Conservation (phyloP, 768 basidiomycete species). For the Saitozyma podzolica region DNA sequence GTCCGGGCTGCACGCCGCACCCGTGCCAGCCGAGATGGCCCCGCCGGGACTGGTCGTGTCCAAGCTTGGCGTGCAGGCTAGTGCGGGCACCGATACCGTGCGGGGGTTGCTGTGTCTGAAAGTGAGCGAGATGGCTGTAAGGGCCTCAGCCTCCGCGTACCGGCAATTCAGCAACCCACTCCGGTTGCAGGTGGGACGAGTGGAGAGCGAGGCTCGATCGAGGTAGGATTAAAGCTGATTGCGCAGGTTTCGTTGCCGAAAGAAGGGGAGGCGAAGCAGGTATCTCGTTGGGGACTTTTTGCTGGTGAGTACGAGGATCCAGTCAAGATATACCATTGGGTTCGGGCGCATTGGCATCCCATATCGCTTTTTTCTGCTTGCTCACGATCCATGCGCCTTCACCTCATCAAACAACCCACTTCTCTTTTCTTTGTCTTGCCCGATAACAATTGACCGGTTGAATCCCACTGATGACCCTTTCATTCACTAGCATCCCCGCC, state of each 20-base stretch:
- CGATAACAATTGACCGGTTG: too few relatives aligned
- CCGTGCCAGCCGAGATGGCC: conserved; percentile 15
- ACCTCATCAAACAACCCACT: too few relatives aligned
- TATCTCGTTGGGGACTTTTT: conserved; percentile 11
- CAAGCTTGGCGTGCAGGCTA: conserved; percentile 32
- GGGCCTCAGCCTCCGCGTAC: too few relatives aligned
- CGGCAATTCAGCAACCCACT: too few relatives aligned
- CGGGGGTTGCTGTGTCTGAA: conserved; percentile 36
- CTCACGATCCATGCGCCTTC: too few relatives aligned
- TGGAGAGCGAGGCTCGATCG: background rate
- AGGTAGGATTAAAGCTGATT: too few relatives aligned
- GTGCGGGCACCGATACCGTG: conserved; percentile 24
- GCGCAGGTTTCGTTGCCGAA: conserved; percentile 10
- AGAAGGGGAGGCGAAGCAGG: background rate
- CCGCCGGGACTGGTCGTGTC: conserved; percentile 27
- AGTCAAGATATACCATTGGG: too few relatives aligned
- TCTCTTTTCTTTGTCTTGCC: too few relatives aligned
- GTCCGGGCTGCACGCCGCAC: background rate
- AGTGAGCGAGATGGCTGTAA: conserved; percentile 3
- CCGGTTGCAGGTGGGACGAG: background rate
- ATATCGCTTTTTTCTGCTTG: too few relatives aligned
- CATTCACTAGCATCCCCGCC: conserved; percentile 5
- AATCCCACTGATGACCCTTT: conserved; percentile 1
- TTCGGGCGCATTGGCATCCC: too few relatives aligned
- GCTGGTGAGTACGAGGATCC: too few relatives aligned